Conservation (phyloP, 2,329 filamentous ascomycete genomes). For the Venturia oleaginea region DNA sequence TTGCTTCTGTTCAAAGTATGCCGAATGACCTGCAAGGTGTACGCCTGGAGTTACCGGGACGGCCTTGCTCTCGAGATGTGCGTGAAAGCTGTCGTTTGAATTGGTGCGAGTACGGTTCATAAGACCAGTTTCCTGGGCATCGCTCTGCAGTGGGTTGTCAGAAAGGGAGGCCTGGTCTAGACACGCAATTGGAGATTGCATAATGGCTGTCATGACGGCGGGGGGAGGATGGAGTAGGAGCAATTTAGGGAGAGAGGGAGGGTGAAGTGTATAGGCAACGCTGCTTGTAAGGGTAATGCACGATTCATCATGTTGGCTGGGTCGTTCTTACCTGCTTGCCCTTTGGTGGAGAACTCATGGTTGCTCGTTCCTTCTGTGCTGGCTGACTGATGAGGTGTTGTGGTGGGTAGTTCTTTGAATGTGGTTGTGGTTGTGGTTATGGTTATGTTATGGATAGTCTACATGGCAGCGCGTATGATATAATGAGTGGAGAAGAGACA, state of each 20-base stretch:
- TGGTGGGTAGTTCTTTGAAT: background rate
- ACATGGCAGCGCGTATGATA: background rate
- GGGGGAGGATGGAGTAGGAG: background rate
- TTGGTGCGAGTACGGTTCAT: background rate
- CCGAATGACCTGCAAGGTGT: conserved; percentile 25
- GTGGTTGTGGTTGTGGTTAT: too few relatives aligned
- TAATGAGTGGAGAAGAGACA: background rate
- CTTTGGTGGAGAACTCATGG: background rate
- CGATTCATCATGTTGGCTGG: background rate
- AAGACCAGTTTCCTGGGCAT: conserved; percentile 1
- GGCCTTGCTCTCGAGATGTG: conserved; percentile 2
- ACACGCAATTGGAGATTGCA: background rate
- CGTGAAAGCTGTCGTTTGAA: conserved; percentile 1
- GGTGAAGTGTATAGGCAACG: background rate
- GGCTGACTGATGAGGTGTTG: background rate
- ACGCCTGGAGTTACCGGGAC: conserved; percentile 36
- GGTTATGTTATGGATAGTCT: too few relatives aligned
- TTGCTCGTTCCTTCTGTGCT: background rate
- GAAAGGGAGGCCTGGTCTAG: background rate
- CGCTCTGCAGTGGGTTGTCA: background rate
- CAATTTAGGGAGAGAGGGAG: background rate
- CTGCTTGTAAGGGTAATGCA: background rate
- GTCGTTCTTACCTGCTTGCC: background rate
- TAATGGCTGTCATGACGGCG: background rate
- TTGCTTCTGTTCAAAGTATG: conserved; percentile 26